Base-by-base conservation (phyloP, 108 stramenopile genomes). In the Stephanodiscus minutulus region DNA sequence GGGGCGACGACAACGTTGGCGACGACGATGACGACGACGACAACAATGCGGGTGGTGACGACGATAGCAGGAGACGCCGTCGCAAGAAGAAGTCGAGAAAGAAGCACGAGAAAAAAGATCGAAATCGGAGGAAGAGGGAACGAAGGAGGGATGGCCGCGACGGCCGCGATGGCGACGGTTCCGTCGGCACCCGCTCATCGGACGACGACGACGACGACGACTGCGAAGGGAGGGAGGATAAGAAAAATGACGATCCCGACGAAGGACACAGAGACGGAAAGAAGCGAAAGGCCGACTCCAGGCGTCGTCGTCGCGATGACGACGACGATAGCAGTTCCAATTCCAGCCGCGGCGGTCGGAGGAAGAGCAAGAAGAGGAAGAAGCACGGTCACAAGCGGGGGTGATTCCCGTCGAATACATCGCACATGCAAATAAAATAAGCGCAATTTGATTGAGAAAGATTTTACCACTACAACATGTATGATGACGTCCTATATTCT, bases 31-130 rank as follows among this genome's bases (percentile, higher is more conserved):
- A 27, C 22, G 64, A 64, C 44, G 64, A 81, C 47, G 68, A 79
- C 39, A 52, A 53, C 21, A 27, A 5, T 1, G 61, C 33, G 9
- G 44, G 44, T 43, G 56, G 60, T 18, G 56, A 60, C 18, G 72
- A 67, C 44, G 49, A 61, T 18, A 27, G 55, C 9, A 53, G 48
- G 27, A 75, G 70, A 58, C 49, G 64, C 35, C 66, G 44, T 8
- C 74, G 66, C 35, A 81, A 83, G 64, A 64, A 60, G 37, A 72
- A 61, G 65, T 74, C 60, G 47, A 64, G 63, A 29, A 62, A 79
- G 18, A 61, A 81, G 22, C 20, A 54, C 21, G 75, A 75, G 24
- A 78, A 81, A 49, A 69, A 70, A 28, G 70, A 76, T 7, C 50
- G 54, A 5, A 83, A 77, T 60, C 29, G 63, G 21, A 66, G 59